Evolutionary conservation across 2,329 filamentous ascomycete genomes (phyloP).

Genomic region (Stachybotrys elegans): DNA sequence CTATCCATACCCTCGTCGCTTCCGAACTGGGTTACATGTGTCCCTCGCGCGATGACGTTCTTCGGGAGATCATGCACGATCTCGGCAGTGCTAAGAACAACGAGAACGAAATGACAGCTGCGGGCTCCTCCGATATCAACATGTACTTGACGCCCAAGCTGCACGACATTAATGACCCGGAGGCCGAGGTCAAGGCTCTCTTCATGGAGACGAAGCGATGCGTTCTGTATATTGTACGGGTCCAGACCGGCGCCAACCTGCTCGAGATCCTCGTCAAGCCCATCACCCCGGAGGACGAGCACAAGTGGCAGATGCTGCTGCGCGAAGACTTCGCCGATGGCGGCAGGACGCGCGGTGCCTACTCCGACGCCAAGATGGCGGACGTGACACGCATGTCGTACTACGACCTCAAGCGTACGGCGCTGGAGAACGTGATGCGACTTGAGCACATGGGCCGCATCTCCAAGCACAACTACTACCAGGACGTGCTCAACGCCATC

Average conservation of each 20-base stretch:
- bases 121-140: conserved; percentile 83
- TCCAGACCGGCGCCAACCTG: conserved; percentile 88
- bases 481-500: conserved; percentile 96
- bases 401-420: conserved; percentile 85
- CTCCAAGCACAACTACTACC: conserved; percentile 86
- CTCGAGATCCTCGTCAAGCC: conserved; percentile 93
- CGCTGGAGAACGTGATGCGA: conserved; percentile 87
- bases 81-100: conserved; percentile 95
- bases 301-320: conserved; percentile 78
- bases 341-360: conserved; percentile 72
- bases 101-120: conserved; percentile 84
- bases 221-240: conserved; percentile 93
- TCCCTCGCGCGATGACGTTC: conserved; percentile 74
- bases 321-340: conserved; percentile 70
- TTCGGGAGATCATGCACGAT: conserved; percentile 89
- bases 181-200: conserved; percentile 83
- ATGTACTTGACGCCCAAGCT: conserved; percentile 87
- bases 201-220: conserved; percentile 99
- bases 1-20: conserved; percentile 84
- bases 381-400: conserved; percentile 90
- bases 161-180: conserved; percentile 86
- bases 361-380: conserved; percentile 81
- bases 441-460: conserved; percentile 86
- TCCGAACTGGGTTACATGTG: conserved; percentile 74
- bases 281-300: conserved; percentile 80